These are phyloP conservation scores for Ophiostoma triangulosporum DNA, from an alignment of 2,329 filamentous ascomycete species.

Conservation along the genomic window DNA sequence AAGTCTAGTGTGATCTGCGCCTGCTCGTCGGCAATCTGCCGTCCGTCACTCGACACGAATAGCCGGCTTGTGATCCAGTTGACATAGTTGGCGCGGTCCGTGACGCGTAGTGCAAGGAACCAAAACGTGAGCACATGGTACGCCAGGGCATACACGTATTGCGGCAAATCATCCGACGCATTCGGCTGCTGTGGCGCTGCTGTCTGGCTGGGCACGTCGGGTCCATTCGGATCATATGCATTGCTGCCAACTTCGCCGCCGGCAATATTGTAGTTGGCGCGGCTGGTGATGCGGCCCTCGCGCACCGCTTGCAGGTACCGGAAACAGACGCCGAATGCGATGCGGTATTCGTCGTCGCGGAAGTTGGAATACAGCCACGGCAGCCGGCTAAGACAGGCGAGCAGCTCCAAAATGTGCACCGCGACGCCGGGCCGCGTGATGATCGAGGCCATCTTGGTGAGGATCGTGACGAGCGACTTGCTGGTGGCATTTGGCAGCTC, in stretches of 20 bases:
- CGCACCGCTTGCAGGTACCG: slow-evolving; percentile 82
- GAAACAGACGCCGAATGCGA: slow-evolving; percentile 90
- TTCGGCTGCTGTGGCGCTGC: slow-evolving; percentile 11
- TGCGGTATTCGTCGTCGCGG: slow-evolving; percentile 80
- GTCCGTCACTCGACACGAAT: slow-evolving; percentile 63
- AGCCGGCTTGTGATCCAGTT: slow-evolving; percentile 83
- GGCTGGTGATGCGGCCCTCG: slow-evolving; percentile 42
- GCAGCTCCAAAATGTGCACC: slow-evolving; percentile 88
- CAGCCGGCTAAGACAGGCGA: slow-evolving; percentile 76
- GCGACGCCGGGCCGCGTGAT: slow-evolving; percentile 88
- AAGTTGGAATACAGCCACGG: slow-evolving; percentile 80
- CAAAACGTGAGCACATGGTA: slow-evolving; percentile 95
- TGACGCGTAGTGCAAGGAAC: slow-evolving; percentile 81
- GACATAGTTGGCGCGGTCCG: slow-evolving; percentile 72
- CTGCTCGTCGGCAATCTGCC: slow-evolving; percentile 71
- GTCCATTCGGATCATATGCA: slow-evolving; percentile 11
- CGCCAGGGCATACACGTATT: slow-evolving; percentile 86
- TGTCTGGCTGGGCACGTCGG: slow-evolving; percentile 17
- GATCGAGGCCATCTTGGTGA: slow-evolving; percentile 89
- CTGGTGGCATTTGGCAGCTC: slow-evolving; percentile 80
- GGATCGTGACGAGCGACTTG: slow-evolving; percentile 70
- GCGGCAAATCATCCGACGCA: slow-evolving; percentile 60
- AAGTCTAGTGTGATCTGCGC: slow-evolving; percentile 89
- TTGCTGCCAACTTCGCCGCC: background rate
- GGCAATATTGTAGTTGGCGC: slow-evolving; percentile 20